Evolutionary conservation across 331 rosid genomes (phyloP).

Genomic region (Malus hybrid): DNA sequence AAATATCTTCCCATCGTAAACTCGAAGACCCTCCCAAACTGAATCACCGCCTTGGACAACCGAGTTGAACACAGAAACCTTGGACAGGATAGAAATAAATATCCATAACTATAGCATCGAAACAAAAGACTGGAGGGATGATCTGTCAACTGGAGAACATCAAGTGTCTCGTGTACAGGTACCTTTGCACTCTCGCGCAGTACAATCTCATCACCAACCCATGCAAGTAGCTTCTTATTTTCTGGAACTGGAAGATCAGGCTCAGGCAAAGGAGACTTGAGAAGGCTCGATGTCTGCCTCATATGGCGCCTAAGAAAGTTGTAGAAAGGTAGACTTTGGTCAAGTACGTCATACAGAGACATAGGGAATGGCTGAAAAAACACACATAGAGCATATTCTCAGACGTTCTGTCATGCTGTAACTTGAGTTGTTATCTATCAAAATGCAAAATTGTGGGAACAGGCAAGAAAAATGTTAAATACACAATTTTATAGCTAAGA

Average conservation of each 20-base stretch:
- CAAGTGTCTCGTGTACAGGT: conserved; percentile 4
- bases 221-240: conserved; percentile 69
- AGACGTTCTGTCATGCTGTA: not conserved
- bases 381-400: conserved; percentile 10
- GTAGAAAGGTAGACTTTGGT: conserved; percentile 69
- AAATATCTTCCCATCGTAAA: conserved; percentile 68
- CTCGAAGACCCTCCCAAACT: conserved; percentile 90
- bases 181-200: conserved; percentile 88
- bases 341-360: conserved; percentile 49
- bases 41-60: conserved; percentile 94
- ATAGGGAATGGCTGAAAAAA: conserved; percentile 57
- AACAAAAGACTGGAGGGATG: conserved; percentile 10
- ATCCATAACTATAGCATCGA: conserved; percentile 8
- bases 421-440: not conserved
- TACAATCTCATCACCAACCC: conserved; percentile 80
- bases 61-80: conserved; percentile 89
- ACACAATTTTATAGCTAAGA: not conserved
- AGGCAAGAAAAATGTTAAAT: not conserved
- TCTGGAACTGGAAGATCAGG: conserved; percentile 82
- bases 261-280: conserved; percentile 47
- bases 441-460: not conserved
- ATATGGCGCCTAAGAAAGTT: conserved; percentile 55
- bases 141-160: conserved; percentile 1
- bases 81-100: conserved; percentile 21
- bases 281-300: conserved; percentile 40